Conservation (phyloP, 2,329 filamentous ascomycete genomes). For the Exophiala dermatitidis region DNA sequence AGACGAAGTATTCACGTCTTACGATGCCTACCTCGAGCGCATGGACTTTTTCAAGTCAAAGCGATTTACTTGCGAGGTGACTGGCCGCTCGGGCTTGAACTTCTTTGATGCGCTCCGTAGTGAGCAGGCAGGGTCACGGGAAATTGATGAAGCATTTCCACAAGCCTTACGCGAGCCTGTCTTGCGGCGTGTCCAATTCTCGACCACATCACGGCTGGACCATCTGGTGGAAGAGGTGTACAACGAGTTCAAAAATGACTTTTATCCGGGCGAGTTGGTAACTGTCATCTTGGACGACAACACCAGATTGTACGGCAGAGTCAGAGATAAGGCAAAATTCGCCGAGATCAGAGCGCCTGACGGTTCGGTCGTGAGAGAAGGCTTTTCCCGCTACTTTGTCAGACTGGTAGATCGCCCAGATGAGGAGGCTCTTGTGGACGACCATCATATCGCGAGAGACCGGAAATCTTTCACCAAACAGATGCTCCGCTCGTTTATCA, state of each 20-base stretch:
- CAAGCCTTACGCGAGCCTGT: slow-evolving; percentile 87
- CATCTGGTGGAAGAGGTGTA: slow-evolving; percentile 47
- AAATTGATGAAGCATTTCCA: slow-evolving; percentile 87
- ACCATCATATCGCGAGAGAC: slow-evolving; percentile 75
- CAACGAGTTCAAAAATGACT: slow-evolving; percentile 74
- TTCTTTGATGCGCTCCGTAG: slow-evolving; percentile 91
- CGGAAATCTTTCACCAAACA: slow-evolving; percentile 91
- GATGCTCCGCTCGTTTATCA: slow-evolving; percentile 87
- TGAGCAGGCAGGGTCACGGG: slow-evolving; percentile 66
- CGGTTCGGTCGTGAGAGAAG: slow-evolving; percentile 58
- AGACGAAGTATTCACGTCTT: slow-evolving; percentile 79
- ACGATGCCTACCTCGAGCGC: slow-evolving; percentile 77
- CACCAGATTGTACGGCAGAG: slow-evolving; percentile 58
- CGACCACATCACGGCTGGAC: slow-evolving; percentile 80
- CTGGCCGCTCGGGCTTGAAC: slow-evolving; percentile 79
- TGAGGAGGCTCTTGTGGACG: slow-evolving; percentile 74
- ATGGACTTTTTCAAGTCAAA: slow-evolving; percentile 39
- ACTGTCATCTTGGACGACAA: slow-evolving; percentile 63
- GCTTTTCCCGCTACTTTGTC: slow-evolving; percentile 74
- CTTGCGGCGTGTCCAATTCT: slow-evolving; percentile 83
- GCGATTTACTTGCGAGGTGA: slow-evolving; percentile 92
- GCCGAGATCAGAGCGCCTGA: slow-evolving; percentile 53
- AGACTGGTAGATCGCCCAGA: slow-evolving; percentile 60
- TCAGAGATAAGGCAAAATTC: slow-evolving; percentile 80
- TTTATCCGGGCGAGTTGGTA: slow-evolving; percentile 81